These are phyloP conservation scores for Ogataea polymorpha DNA, from an alignment of 805 yeast species.

Conservation along the genomic window DNA sequence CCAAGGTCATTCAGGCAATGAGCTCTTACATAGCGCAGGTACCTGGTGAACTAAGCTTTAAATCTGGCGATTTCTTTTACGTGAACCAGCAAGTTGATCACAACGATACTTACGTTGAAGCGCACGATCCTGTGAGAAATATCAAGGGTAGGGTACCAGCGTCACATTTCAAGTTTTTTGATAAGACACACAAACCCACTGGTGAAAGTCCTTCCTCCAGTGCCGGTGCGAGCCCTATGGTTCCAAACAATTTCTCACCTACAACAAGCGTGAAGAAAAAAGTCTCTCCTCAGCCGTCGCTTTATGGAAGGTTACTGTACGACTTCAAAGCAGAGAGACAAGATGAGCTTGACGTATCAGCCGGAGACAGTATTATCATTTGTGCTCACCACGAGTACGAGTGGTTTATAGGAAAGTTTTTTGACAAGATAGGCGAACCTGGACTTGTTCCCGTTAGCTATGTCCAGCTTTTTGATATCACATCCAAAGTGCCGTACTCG, in stretches of 20 bases:
- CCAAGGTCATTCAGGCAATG: constrained; percentile 78
- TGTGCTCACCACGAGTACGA: constrained; percentile 96
- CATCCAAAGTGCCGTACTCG: constrained; percentile 58
- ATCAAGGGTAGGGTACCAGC: constrained; percentile 85
- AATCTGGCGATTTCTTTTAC: constrained; percentile 85
- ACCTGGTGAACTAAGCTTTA: constrained; percentile 75
- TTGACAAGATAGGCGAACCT: constrained; percentile 93
- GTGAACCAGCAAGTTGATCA: constrained; percentile 57
- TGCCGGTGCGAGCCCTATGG: constrained; percentile 19
- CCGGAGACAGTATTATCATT: constrained; percentile 86
- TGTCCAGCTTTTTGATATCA: constrained; percentile 79
- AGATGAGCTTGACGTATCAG: constrained; percentile 81
- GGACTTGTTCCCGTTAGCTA: constrained; percentile 92
- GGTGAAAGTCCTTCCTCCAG: constrained; percentile 16
- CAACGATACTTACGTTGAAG: constrained; percentile 69
- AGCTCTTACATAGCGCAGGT: constrained; percentile 76
- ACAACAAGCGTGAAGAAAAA: constrained; percentile 33
- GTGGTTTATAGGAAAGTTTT: constrained; percentile 98
- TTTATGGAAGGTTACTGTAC: constrained; percentile 83
- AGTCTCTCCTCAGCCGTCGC: constrained; percentile 28
- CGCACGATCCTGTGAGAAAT: constrained; percentile 78
- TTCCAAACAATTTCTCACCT: constrained; percentile 16
- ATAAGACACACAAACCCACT: constrained; percentile 47
- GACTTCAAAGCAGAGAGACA: constrained; percentile 79
- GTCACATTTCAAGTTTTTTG: constrained; percentile 75